Base-by-base conservation (phyloP, 148 eudicot genomes). In the Rhododendron griersonianum region DNA sequence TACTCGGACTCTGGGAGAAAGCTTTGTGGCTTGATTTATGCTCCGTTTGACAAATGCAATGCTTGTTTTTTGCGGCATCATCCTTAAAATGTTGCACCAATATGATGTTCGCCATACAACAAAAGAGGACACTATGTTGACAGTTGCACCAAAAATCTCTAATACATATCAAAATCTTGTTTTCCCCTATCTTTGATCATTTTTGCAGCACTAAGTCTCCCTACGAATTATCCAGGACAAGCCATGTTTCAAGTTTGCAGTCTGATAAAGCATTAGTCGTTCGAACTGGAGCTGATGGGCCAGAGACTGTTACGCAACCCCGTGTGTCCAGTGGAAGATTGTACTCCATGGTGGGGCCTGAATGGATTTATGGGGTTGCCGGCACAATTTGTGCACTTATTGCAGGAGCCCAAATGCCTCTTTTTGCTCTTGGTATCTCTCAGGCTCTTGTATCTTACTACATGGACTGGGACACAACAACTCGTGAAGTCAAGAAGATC, bases 401-500 rank as follows among this genome's bases (percentile, higher is more conserved):
- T 83, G 92, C 95, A 14, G 99, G 99, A 81, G 91, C 99, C 0
- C 95, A 93, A 84, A 90, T 95, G 93, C 99, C 98, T 59, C 96
- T 95, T 28, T 97, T 97, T 84, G 99, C 99, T 59, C 98, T 97
- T 77, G 99, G 99, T 81, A 92, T 97, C 74, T 92, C 96, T 50
- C 98, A 97, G 85, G 98, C 98, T 87, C 95, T 97, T 63, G 98
- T 95, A 44, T 94, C 99, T 82, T 97, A 92, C 87, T 97, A 97
- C 90, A 94, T 92, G 98, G 99, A 91, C 50, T 97, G 99, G 99
- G 96, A 93, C 14, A 93, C 94, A 75, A 97, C 99, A 30, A 73
- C 89, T 50, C 91, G 77, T 30, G 98, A 95, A 90, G 93, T 97
- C 82, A 93, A 83, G 88, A 97, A 94, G 90, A 94, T 97, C 85